Evolutionary conservation across 2,329 filamentous ascomycete genomes (phyloP).

Genomic region (Rasamsonia emersonii): DNA sequence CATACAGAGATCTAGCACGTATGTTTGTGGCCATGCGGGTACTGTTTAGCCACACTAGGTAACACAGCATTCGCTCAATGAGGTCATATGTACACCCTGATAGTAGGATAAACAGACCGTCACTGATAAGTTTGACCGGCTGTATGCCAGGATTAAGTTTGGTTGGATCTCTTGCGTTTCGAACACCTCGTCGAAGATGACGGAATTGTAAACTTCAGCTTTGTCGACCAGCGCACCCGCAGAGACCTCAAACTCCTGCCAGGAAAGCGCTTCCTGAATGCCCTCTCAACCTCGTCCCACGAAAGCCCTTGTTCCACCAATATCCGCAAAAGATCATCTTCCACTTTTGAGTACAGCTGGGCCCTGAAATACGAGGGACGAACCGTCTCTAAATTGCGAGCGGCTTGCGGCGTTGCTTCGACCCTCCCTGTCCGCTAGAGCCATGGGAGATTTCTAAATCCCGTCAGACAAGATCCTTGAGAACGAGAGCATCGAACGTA

Average conservation of each 20-base stretch:
- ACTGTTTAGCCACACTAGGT: too few relatives aligned
- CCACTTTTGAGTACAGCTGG: neutral
- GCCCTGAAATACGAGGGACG: slow-evolving; percentile 1
- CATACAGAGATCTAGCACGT: too few relatives aligned
- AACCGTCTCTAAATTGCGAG: neutral
- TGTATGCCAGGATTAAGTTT: too few relatives aligned
- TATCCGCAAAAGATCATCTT: neutral
- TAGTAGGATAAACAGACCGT: too few relatives aligned
- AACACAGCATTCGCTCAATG: too few relatives aligned
- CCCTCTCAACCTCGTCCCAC: neutral
- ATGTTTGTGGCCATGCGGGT: too few relatives aligned
- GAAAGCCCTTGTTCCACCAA: neutral
- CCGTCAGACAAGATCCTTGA: too few relatives aligned
- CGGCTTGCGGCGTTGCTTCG: neutral
- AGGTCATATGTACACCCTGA: too few relatives aligned
- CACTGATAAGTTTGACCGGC: too few relatives aligned
- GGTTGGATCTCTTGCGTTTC: neutral
- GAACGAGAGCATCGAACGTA: too few relatives aligned
- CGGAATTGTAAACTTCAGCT: neutral
- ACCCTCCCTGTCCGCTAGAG: too few relatives aligned
- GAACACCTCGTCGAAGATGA: neutral
- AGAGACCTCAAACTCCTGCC: neutral
- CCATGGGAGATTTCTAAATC: too few relatives aligned
- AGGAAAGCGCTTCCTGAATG: neutral
- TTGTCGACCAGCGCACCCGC: neutral